Base-by-base conservation (phyloP, 2,329 filamentous ascomycete species). In the Neopestalotiopsis rosae region DNA sequence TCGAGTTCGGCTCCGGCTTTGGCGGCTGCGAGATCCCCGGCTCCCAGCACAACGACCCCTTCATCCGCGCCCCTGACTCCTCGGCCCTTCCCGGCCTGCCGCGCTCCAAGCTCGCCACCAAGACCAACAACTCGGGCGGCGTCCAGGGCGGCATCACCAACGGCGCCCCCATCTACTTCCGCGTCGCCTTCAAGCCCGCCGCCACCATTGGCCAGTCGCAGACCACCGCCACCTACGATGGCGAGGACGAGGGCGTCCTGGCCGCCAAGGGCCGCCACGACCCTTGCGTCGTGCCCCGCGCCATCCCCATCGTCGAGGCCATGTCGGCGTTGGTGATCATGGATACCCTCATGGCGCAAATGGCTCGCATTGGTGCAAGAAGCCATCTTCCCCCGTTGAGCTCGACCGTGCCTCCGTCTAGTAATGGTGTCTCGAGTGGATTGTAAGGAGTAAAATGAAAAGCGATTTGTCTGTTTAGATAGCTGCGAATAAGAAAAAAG, bases 111-210 rank as follows among this genome's bases (percentile, higher is more conserved):
- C 87, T 98, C 66, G 91, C 90, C 9, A 98, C 95, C 68, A 93
- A 92, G 84, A 98, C 95, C 32, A 98, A 98, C 85, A 94, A 97
- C 85, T 95, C 92, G 2, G 95, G 95, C 13, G 96, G 95, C 72
- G 94, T 98, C 74, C 95, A 98, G 84, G 96, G 95, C 58, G 95
- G 95, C 66, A 98, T 98, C 81, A 92, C 92, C 65, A 98, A 98
- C 81, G 96, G 95, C 69, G 93, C 94, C 49, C 92, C 91, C 69
- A 94, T 98, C 83, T 98, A 96, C 87, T 98, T 98, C 89, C 90
- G 92, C 65, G 91, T 97, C 5, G 95, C 90, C 17, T 98, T 98
- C 89, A 98, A 98, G 87, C 93, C 95, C 10, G 91, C 95, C 2
- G 95, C 95, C 38, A 98, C 96, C 3, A 98, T 98, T 78, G 92